Percentiles rank a stretch among this genome's conserved stretches.
phyloP scores from a whole-genome alignment of 306 rosid species.

The Heteromeles arbutifolia region DNA sequence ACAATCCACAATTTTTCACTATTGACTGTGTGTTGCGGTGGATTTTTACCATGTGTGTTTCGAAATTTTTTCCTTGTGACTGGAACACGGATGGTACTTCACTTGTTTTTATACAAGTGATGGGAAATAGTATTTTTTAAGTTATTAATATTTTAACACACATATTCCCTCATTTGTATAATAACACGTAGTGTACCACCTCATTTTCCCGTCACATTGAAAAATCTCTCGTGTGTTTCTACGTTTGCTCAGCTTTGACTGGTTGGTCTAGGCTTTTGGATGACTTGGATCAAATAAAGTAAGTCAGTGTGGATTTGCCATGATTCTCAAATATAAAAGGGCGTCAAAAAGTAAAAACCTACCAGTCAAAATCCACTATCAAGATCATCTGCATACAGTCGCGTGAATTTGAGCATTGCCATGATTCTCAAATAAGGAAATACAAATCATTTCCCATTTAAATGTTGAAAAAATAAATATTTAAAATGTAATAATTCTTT shows the following conservation, averaged over 20 bases:
- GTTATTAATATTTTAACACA: too few relatives aligned
- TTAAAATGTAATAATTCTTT: too few relatives aligned
- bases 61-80: too few relatives aligned
- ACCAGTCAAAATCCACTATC: conserved; percentile 32
- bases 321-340: background rate
- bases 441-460: background rate
- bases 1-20: background rate
- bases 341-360: conserved; percentile 18
- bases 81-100: too few relatives aligned
- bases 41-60: background rate
- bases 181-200: too few relatives aligned
- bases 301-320: background rate
- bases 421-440: background rate
- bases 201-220: too few relatives aligned
- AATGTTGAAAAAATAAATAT: too few relatives aligned
- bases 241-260: conserved; percentile 25
- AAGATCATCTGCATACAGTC: background rate
- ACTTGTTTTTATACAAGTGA: too few relatives aligned
- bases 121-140: too few relatives aligned
- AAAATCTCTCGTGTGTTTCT: background rate
- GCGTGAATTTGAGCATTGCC: background rate
- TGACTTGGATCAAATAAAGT: background rate
- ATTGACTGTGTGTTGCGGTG: background rate
- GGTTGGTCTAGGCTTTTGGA: conserved; percentile 15
- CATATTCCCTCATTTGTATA: too few relatives aligned